Conservation (phyloP, 2,329 filamentous ascomycete genomes). For the Thielaviopsis euricoi region DNA sequence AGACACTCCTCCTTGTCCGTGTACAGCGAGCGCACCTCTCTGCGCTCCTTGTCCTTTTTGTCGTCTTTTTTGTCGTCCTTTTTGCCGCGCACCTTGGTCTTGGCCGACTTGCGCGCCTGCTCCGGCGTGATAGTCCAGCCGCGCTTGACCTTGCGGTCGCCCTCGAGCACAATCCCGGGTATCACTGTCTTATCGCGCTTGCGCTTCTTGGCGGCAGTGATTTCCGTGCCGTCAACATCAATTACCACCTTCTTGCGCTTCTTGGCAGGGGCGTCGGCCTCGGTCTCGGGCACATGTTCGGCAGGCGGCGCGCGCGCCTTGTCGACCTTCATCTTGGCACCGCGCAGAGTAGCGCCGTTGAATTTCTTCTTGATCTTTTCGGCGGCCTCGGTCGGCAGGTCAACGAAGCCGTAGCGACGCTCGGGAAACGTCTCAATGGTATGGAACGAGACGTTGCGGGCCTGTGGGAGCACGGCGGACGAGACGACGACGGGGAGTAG, state of each 20-base stretch:
- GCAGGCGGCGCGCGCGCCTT: constrained; percentile 44
- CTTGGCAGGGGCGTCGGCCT: constrained; percentile 19
- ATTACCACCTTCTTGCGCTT: constrained; percentile 25
- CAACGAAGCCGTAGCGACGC: constrained; percentile 76
- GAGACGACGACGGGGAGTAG: constrained; percentile 60
- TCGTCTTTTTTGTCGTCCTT: constrained; percentile 29
- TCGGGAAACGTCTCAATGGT: constrained; percentile 76
- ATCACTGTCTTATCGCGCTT: constrained; percentile 36
- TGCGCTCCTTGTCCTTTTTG: constrained; percentile 35
- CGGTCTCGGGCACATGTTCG: constrained; percentile 22
- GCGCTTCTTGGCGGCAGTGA: constrained; percentile 26
- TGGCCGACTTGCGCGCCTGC: constrained; percentile 29
- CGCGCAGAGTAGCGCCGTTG: constrained; percentile 71
- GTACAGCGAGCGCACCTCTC: constrained; percentile 56
- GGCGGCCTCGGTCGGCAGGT: constrained; percentile 64
- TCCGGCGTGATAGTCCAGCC: constrained; percentile 65
- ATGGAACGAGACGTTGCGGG: constrained; percentile 79
- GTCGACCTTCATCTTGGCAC: constrained; percentile 71
- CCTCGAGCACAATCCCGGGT: constrained; percentile 53
- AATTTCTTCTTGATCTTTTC: constrained; percentile 86
- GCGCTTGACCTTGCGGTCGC: constrained; percentile 66
- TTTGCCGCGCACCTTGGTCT: constrained; percentile 23
- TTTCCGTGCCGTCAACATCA: constrained; percentile 18
- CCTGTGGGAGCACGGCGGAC: constrained; percentile 44
- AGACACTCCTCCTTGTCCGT: constrained; percentile 67